Evolutionary conservation across 2,329 filamentous ascomycete genomes (phyloP), one percentile per base, ranked within the genome.

Genomic region (Beauveria rudraprayagi): DNA sequence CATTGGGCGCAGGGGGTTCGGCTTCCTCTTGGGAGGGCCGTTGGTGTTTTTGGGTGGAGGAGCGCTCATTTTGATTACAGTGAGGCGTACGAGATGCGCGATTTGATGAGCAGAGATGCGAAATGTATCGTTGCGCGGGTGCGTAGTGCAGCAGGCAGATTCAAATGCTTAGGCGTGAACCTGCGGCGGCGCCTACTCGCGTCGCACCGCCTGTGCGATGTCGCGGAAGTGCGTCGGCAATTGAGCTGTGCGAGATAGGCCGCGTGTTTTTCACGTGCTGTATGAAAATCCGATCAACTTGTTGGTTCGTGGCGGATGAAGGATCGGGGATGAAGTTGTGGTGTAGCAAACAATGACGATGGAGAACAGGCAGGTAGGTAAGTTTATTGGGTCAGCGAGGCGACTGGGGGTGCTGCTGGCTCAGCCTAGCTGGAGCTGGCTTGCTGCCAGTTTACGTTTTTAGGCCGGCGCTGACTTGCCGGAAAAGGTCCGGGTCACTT

Each of bases 51-150:
- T 71, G 30, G 76, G 66, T 10, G 74, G 73, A 51, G 74, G 73
- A 46, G 73, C 75, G 68, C 75, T 80, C 80, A 82, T 82, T 34
- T 53, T 46, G n/a, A 53, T 71, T 66, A 58, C 47, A 48, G 56
- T 28, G 26, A 61, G 8, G n/a, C 11, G 44, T 19, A 14, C 4
- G 11, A 34, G 17, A 7, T 28, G 9, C 3, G 28, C 4, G 19
- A 5, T 14, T 24, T 17, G 59, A 56, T 55, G 43, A 14, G 34
- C 9, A 16, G 22, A 11, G 34, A 14, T 11, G 22, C 17, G 30
- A 46, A 19, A 28, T 16, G 7, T 5, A 28, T 50, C 44, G 19
- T 44, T 22, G 41, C 24, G 44, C 51, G 24, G 46, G 14, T 56
- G 52, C 51, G 52, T 28, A 46, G 58, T 16, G 59, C n/a, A 34